These are phyloP conservation scores for Articulospora tetracladia DNA, from an alignment of 495 filamentous ascomycete species.

Conservation along the genomic window DNA sequence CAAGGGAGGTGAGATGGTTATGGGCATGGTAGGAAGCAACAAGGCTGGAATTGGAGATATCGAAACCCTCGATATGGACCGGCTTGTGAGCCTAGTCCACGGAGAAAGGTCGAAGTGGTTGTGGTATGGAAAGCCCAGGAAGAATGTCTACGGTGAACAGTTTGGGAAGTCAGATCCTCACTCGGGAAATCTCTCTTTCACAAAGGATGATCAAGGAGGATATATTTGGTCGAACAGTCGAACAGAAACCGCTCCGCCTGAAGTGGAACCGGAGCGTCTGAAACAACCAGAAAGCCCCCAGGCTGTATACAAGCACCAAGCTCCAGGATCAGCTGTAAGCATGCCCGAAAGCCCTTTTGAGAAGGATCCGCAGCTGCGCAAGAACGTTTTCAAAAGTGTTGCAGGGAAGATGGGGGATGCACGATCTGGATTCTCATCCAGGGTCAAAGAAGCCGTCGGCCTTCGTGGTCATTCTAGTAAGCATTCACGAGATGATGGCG, in stretches of 20 bases:
- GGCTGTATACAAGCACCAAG: conserved; percentile 28
- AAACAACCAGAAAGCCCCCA: conserved; percentile 38
- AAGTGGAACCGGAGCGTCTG: conserved; percentile 42
- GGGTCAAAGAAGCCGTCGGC: conserved; percentile 80
- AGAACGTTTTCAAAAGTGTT: conserved; percentile 72
- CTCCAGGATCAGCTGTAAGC: conserved; percentile 36
- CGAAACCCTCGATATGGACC: conserved; percentile 86
- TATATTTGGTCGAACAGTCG: conserved; percentile 61
- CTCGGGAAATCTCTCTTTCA: conserved; percentile 58
- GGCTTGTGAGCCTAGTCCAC: conserved; percentile 68
- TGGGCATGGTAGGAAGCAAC: conserved; percentile 88
- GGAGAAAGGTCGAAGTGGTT: conserved; percentile 88
- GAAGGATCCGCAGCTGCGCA: conserved; percentile 62
- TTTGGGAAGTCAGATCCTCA: conserved; percentile 48
- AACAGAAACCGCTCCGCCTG: conserved; percentile 37
- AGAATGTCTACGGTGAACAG: conserved; percentile 43
- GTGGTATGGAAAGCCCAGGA: conserved; percentile 81
- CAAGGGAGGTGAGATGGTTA: conserved; percentile 91
- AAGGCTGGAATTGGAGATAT: conserved; percentile 88
- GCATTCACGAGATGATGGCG: conserved; percentile 32
- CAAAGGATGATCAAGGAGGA: conserved; percentile 59
- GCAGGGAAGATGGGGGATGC: conserved; percentile 79
- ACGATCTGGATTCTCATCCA: conserved; percentile 67
- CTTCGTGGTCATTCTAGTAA: conserved; percentile 43
- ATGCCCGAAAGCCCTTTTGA: conserved; percentile 47